Evolutionary conservation across 352 stramenopile genomes (phyloP), one percentile per base, ranked within the genome.

Genomic region (Globisporangium parvum): DNA sequence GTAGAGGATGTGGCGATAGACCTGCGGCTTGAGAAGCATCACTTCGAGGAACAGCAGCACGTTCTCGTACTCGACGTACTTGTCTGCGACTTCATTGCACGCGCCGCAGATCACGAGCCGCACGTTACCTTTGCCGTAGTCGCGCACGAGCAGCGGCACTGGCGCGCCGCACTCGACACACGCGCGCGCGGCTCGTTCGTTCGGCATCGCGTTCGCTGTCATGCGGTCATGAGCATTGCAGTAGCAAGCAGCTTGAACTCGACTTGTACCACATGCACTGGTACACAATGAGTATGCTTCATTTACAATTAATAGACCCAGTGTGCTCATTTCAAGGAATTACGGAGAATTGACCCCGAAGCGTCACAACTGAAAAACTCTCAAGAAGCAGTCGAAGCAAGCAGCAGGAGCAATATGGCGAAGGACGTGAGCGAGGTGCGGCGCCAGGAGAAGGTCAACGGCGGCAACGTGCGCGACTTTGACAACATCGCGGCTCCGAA

Each of bases 11-110:
- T 95, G 85, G 59, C 85, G 77, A 68, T 93, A 91, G 51, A 91
- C 85, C 66, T 88, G 77, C n/a, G 74, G 75, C 55, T 88, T 85
- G 63, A 92, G 77, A 51, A 93, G 75, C 53, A 95, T 75, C 23
- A 93, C 73, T 59, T 95, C 85, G 51, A 95, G 70, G 66, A 91
- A 90, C 48, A 93, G 77, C 66, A 95, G 58, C 17, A 93, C 69
- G 48, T 76, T 79, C 60, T 93, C 85, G 56, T 88, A 93, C 71
- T 95, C 85, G 65, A 95, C 83, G 61, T 95, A 95, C 63, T 89
- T 89, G 65, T 95, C 85, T 3, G 82, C 79, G 21, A 93, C 77
- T 0, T 66, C 58, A 57, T 90, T 88, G 74, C 85, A 95, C 17
- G 20, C 47, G 6, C 28, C 52, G 51, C 85, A 95, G 55, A 90